Base-by-base conservation (phyloP, 306 rosid genomes). In the Prunus mira region DNA sequence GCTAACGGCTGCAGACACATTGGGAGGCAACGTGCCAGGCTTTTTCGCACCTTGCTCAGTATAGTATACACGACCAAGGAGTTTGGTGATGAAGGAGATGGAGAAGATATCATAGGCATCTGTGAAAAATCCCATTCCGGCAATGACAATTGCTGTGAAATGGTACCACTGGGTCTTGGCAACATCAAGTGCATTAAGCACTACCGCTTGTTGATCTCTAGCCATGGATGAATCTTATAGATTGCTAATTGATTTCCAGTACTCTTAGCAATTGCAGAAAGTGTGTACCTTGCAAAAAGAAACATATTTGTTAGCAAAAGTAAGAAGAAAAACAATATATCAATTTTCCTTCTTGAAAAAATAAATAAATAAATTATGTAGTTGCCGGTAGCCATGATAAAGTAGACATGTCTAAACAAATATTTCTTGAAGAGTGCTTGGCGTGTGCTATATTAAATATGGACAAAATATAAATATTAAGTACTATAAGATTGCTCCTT, bases 81-180 rank as follows among this genome's bases (percentile, higher is more conserved):
- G 56, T 11, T 58, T 73, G 25, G 67, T 73, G 15, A 73, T 10
- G 18, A 43, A 27, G 10, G 76, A 73, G 38, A 73, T 24, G 67
- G 38, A 58, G 55, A 73, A 73, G 14, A 58, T 17, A 20, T 73
- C 67, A 14, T 58, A 73, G 25, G 67, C 67, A 12, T 73, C 67
- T 24, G 76, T 43, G 67, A 73, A 73, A 45, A 73, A 58, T 22
- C 76, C 57, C 67, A 73, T 73, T 57, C 67, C 57, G 1, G 76
- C 67, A 0, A 73, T 73, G 34, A 73, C 66, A 5, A 73, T 56
- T 22, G 76, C 76, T 20, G 25, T 56, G 61, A 69, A 69, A 25
- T 69, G 74, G 43, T 69, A 69, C 74, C 74, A 69, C 2, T 6
- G 2, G 41, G 76, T 73, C 41, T 73, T 73, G n/a, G 76, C 67